A percentile compares a stretch with the other conserved stretches of the same genome.
These are phyloP conservation scores for Pyrenopolyporus hunteri DNA, from an alignment of 495 filamentous ascomycete genomes.

Conservation along the genomic window DNA sequence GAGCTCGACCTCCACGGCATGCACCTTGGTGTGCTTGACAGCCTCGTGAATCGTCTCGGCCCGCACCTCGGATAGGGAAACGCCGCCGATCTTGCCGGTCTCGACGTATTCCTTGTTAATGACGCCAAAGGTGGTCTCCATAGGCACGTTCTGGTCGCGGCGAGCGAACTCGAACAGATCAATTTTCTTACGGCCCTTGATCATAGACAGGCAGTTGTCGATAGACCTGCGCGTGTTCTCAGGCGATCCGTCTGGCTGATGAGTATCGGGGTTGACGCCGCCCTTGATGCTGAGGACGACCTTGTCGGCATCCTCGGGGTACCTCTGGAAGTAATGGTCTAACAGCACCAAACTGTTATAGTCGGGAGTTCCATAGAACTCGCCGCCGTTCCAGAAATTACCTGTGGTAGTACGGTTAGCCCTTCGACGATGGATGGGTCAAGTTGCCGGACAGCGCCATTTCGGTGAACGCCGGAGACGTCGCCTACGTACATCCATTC, in stretches of 20 bases:
- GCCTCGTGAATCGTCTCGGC: slow-evolving; percentile 78
- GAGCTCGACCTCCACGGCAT: slow-evolving; percentile 78
- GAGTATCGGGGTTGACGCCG: slow-evolving; percentile 47
- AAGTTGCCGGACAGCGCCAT: not conserved
- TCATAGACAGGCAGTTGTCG: slow-evolving; percentile 65
- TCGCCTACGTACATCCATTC: slow-evolving; percentile 48
- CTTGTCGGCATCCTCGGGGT: slow-evolving; percentile 70
- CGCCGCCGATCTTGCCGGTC: slow-evolving; percentile 78
- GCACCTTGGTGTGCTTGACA: slow-evolving; percentile 68
- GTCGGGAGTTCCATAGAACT: slow-evolving; percentile 78
- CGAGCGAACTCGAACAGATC: slow-evolving; percentile 82
- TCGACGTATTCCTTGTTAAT: slow-evolving; percentile 69
- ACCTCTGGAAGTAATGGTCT: slow-evolving; percentile 66
- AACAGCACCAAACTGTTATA: slow-evolving; percentile 71
- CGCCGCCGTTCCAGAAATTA: slow-evolving; percentile 79
- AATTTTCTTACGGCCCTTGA: slow-evolving; percentile 75
- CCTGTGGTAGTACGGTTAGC: slow-evolving; percentile 3
- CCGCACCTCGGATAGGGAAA: slow-evolving; percentile 73
- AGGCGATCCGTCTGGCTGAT: slow-evolving; percentile 63
- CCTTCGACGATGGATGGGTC: not conserved
- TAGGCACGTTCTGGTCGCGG: slow-evolving; percentile 64
- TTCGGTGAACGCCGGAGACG: not conserved
- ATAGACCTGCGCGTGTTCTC: slow-evolving; percentile 68
- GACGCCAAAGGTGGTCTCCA: slow-evolving; percentile 56
- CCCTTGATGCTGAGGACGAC: slow-evolving; percentile 71